Evolutionary conservation across 768 basidiomycete genomes (phyloP), one percentile per base, ranked within the genome.

Genomic region (Boletus sp.): DNA sequence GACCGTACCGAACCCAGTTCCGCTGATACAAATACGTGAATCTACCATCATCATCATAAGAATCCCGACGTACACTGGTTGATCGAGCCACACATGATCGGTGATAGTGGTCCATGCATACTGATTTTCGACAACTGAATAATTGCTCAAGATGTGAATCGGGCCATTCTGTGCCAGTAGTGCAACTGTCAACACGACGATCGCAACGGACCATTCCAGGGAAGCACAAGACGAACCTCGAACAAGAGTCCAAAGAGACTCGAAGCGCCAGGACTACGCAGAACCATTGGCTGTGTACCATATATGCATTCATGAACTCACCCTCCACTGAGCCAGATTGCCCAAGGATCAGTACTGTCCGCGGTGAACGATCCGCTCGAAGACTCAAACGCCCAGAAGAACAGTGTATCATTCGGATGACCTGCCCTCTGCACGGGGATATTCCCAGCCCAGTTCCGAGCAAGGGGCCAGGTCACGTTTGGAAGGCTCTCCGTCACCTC

Each of bases 321-420:
- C 83, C 84, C 85, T 68, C 85, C 87, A 56, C 85, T 86, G 13
- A 88, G 69, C 85, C 85, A 88, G 37, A 88, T 82, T 7, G 77
- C 79, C 87, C 87, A 88, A 8, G 87, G 86, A 15, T 82, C 76
- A 11, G 54, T n/a, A n/a, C n/a, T n/a, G n/a, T n/a, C n/a, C n/a
- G n/a, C n/a, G n/a, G n/a, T n/a, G n/a, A n/a, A n/a, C n/a, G n/a
- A n/a, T n/a, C n/a, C n/a, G n/a, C n/a, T n/a, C n/a, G n/a, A n/a
- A n/a, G n/a, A n/a, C n/a, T n/a, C n/a, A n/a, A n/a, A n/a, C n/a
- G n/a, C n/a, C n/a, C n/a, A n/a, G n/a, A n/a, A n/a, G n/a, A n/a
- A n/a, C n/a, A n/a, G n/a, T n/a, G n/a, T n/a, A n/a, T n/a, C n/a
- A n/a, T n/a, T n/a, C n/a, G n/a, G n/a, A n/a, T n/a, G n/a, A n/a